Evolutionary conservation across 441 rosid genomes (phyloP).

Genomic region (Isatis lusitanica): DNA sequence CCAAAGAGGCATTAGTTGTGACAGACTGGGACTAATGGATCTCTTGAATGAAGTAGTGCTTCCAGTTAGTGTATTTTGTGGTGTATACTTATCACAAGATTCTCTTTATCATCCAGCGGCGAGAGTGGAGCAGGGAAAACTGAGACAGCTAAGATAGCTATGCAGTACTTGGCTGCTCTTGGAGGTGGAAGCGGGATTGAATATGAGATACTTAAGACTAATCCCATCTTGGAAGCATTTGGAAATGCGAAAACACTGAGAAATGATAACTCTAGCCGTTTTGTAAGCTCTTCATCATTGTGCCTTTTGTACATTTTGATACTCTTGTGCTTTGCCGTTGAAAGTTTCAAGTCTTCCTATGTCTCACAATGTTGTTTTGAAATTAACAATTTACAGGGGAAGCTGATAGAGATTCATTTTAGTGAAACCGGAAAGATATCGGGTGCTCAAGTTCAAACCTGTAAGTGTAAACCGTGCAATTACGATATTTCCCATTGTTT

Average conservation of each 20-base stretch:
- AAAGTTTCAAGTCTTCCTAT: neutral
- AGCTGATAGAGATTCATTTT: conserved; percentile 94
- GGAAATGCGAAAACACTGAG: conserved; percentile 97
- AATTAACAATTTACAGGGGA: conserved; percentile 65
- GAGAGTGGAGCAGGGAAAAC: conserved; percentile 99
- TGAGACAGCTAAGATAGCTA: conserved; percentile 98
- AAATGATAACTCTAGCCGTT: conserved; percentile 98
- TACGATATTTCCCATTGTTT: conserved; percentile 6
- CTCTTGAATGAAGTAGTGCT: conserved; percentile 1
- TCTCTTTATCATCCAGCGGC: conserved; percentile 62
- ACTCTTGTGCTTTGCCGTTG: neutral
- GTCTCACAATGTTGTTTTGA: conserved; percentile 12
- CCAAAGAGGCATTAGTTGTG: conserved; percentile 6
- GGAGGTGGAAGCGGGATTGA: conserved; percentile 99
- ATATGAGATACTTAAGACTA: conserved; percentile 92
- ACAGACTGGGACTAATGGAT: neutral
- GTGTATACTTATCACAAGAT: conserved; percentile 29
- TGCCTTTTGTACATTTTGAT: neutral
- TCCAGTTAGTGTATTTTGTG: conserved; percentile 8
- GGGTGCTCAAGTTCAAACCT: conserved; percentile 96
- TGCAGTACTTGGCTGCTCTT: conserved; percentile 99
- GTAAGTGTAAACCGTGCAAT: conserved; percentile 54
- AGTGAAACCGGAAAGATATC: conserved; percentile 97
- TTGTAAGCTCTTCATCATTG: conserved; percentile 66
- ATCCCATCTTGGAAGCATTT: conserved; percentile 98